Percentiles rank a stretch among this genome's conserved stretches.
These are phyloP conservation scores for Arabidopsis suecica DNA, from an alignment of 345 rosid species.

Conservation along the genomic window DNA sequence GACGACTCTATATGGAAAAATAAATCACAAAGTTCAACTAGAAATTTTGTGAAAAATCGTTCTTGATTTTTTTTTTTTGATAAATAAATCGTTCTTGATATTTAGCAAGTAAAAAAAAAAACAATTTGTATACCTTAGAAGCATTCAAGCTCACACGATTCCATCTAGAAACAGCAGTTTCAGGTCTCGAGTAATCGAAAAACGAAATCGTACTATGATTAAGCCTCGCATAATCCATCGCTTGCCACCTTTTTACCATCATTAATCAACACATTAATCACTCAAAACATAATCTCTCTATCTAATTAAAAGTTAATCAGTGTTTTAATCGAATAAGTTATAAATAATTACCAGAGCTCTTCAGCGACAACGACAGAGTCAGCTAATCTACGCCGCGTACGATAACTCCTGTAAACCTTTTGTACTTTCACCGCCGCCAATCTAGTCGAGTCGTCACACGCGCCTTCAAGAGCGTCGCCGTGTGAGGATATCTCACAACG, in stretches of 20 bases:
- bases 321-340: not conserved
- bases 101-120: not conserved
- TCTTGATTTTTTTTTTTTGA: not conserved
- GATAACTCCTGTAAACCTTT: slow-evolving; percentile 87
- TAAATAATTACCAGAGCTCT: slow-evolving; percentile 68
- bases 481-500: slow-evolving; percentile 3
- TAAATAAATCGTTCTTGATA: not conserved
- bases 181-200: slow-evolving; percentile 71
- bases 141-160: slow-evolving; percentile 74
- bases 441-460: slow-evolving; percentile 26
- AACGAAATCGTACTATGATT: slow-evolving; percentile 82
- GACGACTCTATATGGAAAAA: not conserved
- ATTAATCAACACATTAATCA: slow-evolving; percentile 9
- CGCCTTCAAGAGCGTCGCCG: slow-evolving; percentile 22
- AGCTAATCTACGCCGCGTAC: slow-evolving; percentile 87
- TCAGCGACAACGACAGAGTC: slow-evolving; percentile 92
- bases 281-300: slow-evolving; percentile 10
- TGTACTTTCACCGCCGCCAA: slow-evolving; percentile 76
- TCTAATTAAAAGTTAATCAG: not conserved
- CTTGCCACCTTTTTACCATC: slow-evolving; percentile 70
- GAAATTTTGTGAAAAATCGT: no score
- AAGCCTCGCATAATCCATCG: slow-evolving; percentile 75
- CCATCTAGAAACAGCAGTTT: slow-evolving; percentile 80
- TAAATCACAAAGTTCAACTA: not conserved
- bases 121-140: slow-evolving; percentile 58